Evolutionary conservation across 805 yeast species (phyloP).

Genomic region (Starmerella stellata): DNA sequence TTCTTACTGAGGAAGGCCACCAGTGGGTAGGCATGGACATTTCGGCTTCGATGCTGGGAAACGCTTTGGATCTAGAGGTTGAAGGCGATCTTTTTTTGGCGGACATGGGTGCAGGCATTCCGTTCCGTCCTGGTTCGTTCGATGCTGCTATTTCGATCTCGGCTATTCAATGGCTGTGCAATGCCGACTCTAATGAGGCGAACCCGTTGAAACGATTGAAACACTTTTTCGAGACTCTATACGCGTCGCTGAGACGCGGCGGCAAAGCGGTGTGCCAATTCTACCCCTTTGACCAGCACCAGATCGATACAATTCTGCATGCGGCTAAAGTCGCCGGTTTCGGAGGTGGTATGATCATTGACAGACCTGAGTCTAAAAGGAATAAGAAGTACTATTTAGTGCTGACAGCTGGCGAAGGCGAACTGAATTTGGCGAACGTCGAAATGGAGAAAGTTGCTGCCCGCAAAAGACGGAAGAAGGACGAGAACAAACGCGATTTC

Average conservation of each 20-base stretch:
- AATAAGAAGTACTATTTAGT: slow-evolving; percentile 84
- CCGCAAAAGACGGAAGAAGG: slow-evolving; percentile 30
- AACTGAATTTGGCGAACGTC: slow-evolving; percentile 63
- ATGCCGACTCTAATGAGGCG: slow-evolving; percentile 66
- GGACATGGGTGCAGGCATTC: slow-evolving; percentile 87
- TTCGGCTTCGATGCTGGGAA: slow-evolving; percentile 86
- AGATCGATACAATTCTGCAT: slow-evolving; percentile 53
- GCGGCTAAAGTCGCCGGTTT: slow-evolving; percentile 92
- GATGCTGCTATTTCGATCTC: slow-evolving; percentile 92
- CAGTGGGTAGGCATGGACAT: slow-evolving; percentile 95
- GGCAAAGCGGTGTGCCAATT: slow-evolving; percentile 97
- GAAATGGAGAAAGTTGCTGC: slow-evolving; percentile 39
- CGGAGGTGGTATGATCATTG: slow-evolving; percentile 87
- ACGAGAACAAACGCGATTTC: slow-evolving; percentile 63
- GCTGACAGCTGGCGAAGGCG: slow-evolving; percentile 70
- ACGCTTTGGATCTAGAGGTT: slow-evolving; percentile 77
- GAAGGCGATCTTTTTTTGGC: slow-evolving; percentile 85
- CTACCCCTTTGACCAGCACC: slow-evolving; percentile 80
- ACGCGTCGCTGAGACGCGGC: slow-evolving; percentile 73
- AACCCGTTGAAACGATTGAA: slow-evolving; percentile 72
- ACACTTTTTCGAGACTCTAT: slow-evolving; percentile 72
- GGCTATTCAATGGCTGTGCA: slow-evolving; percentile 95
- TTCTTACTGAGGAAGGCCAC: slow-evolving; percentile 81
- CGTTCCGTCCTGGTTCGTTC: slow-evolving; percentile 88
- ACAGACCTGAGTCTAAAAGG: slow-evolving; percentile 81